Evolutionary conservation across 2,329 filamentous ascomycete species (phyloP), one percentile per base, ranked within the genome.

Genomic region (Ceratocystis cacaofunesta): DNA sequence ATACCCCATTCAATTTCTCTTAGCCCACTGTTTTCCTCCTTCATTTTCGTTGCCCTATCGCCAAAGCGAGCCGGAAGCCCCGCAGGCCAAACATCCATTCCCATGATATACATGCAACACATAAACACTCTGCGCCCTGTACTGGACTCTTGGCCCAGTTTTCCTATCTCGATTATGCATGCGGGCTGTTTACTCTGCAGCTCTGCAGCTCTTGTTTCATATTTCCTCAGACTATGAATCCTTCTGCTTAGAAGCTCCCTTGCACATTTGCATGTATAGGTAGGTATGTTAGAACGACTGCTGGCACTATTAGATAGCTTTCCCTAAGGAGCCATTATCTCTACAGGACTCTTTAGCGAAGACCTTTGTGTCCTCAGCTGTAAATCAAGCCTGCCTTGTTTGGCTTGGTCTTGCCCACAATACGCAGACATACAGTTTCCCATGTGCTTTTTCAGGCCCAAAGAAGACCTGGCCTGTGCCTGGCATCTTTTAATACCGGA

Each of bases 81-180:
- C 28, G 50, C 8, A 57, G 17, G 28, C 28, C 25, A 12, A 28
- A 17, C 25, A 28, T 8, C 19, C 7, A 19, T 57, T n/a, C 17
- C 5, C 19, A 57, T 57, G 17, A 7, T 28, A 25, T 57, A 8
- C 22, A 30, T 5, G 2, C 22, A 57, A 57, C 8, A 28, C 17
- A 30, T 19, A 57, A 57, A 22, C 17, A 57, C 22, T 28, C 46
- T 22, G 50, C 22, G 50, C 50, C 50, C 19, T 22, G 28, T 57
- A 12, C 19, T 15, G 28, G 22, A 12, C 50, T 57, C 50, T 28
- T 57, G 50, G 50, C 22, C 50, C 10, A 15, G 19, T 57, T 36
- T 28, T 12, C 50, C 50, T 22, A 57, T 57, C 50, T 57, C 50
- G 50, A 57, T 57, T 57, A 57, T 57, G 50, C 50, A 57, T 57